These are phyloP conservation scores for Salix dunnii DNA, from an alignment of 345 rosid species.

Conservation along the genomic window DNA sequence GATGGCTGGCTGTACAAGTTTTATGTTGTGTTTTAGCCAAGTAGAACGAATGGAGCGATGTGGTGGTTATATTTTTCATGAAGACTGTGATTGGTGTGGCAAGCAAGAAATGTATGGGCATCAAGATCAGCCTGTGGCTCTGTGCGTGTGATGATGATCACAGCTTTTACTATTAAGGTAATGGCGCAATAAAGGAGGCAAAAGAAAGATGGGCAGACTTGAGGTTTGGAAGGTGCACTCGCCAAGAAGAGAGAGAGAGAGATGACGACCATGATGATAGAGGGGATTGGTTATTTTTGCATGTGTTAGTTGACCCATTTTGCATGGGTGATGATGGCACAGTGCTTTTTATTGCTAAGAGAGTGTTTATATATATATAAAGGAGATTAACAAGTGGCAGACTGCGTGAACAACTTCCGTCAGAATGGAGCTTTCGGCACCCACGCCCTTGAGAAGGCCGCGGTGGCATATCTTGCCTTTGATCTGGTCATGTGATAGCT, in stretches of 20 bases:
- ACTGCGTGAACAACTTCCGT: too few species aligned
- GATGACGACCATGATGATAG: constrained; percentile 1
- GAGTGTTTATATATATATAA: too few species aligned
- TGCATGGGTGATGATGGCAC: not conserved
- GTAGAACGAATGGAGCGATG: not conserved
- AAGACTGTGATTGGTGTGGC: constrained; percentile 36
- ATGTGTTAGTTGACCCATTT: not conserved
- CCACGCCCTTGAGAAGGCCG: not conserved
- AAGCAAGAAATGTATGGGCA: constrained; percentile 36
- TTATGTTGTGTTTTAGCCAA: not conserved
- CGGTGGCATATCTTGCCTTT: not conserved
- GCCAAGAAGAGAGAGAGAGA: not conserved
- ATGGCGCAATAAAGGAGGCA: not conserved
- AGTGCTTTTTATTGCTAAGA: not conserved
- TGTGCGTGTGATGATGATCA: constrained; percentile 5
- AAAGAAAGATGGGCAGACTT: not conserved
- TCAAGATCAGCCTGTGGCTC: not conserved
- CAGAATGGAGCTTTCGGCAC: not conserved
- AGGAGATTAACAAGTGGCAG: too few species aligned
- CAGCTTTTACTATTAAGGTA: not conserved
- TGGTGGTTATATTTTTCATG: not conserved
- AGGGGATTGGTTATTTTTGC: not conserved
- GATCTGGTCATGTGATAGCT: not conserved
- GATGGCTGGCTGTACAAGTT: not conserved
- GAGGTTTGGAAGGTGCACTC: constrained; percentile 1